Evolutionary conservation across 2,329 filamentous ascomycete genomes (phyloP).

Genomic region (Dactylellina sp.): DNA sequence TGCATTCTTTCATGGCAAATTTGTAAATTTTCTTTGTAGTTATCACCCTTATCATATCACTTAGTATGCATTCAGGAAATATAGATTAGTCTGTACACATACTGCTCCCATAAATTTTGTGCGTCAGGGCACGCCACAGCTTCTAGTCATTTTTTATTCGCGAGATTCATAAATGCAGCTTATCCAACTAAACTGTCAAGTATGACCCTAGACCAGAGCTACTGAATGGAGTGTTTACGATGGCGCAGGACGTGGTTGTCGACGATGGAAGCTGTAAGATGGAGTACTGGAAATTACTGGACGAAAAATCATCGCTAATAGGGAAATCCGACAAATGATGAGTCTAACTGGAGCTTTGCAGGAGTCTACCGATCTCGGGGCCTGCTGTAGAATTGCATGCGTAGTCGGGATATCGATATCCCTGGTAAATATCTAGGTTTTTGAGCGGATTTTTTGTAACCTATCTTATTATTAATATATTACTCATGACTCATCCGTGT

Average conservation of each 20-base stretch:
- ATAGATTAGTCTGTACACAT: constrained; percentile 69
- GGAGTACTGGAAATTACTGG: constrained; percentile 68
- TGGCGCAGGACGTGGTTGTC: constrained; percentile 76
- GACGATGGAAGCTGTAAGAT: constrained; percentile 74
- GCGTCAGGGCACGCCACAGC: constrained; percentile 66
- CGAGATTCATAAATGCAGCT: constrained; percentile 67
- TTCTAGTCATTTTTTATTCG: constrained; percentile 65
- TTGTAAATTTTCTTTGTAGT: constrained; percentile 65
- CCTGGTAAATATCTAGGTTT: constrained; percentile 66
- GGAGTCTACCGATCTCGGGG: constrained; percentile 67
- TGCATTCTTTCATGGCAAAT: constrained; percentile 68
- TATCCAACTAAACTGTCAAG: constrained; percentile 9
- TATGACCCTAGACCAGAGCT: constrained; percentile 62
- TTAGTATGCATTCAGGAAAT: constrained; percentile 68
- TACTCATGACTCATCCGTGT: background rate
- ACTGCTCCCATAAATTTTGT: constrained; percentile 68
- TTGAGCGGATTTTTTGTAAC: constrained; percentile 66
- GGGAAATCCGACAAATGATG: constrained; percentile 69
- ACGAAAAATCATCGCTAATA: constrained; percentile 69
- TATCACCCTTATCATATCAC: constrained; percentile 68
- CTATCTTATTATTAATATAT: constrained; percentile 17
- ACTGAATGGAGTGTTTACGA: constrained; percentile 72
- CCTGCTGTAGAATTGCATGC: constrained; percentile 66
- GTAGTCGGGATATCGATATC: constrained; percentile 67
- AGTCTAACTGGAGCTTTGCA: constrained; percentile 71